phyloP scores from a whole-genome alignment of 2,329 filamentous ascomycete species.

The Epichloe gansuensis region DNA sequence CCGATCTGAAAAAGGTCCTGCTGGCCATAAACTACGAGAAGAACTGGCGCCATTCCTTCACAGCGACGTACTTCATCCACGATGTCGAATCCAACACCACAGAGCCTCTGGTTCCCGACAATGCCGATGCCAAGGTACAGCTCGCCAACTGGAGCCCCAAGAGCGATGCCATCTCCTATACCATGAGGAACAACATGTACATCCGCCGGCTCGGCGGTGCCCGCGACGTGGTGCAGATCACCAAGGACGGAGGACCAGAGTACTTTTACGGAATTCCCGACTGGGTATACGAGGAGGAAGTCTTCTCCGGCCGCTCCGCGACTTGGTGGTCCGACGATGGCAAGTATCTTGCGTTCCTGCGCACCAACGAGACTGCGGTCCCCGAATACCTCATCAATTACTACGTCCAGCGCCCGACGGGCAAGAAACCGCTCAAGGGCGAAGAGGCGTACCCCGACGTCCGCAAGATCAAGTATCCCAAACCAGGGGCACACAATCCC shows the following conservation, averaged over 20 bases:
- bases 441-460: constrained; percentile 87
- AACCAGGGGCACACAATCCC: constrained; percentile 87
- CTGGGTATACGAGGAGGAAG: constrained; percentile 76
- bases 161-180: constrained; percentile 81
- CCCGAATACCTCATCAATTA: constrained; percentile 90
- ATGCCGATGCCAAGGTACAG: constrained; percentile 56
- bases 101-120: constrained; percentile 61
- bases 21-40: constrained; percentile 58
- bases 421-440: constrained; percentile 48
- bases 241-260: constrained; percentile 72
- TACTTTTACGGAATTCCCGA: constrained; percentile 94
- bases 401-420: constrained; percentile 78
- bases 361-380: constrained; percentile 85
- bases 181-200: constrained; percentile 80
- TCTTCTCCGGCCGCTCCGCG: constrained; percentile 60
- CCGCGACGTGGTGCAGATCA: constrained; percentile 56
- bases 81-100: constrained; percentile 70
- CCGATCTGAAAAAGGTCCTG: constrained; percentile 74
- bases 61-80: constrained; percentile 79
- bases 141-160: constrained; percentile 81
- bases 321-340: constrained; percentile 95
- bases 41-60: constrained; percentile 86
- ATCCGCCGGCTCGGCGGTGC: constrained; percentile 48
- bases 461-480: constrained; percentile 90
- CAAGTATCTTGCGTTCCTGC: constrained; percentile 77